Evolutionary conservation across 371 early-diverging fungal species (phyloP), one percentile per base, ranked within the genome.

Genomic region (Mucor velutinosus): DNA sequence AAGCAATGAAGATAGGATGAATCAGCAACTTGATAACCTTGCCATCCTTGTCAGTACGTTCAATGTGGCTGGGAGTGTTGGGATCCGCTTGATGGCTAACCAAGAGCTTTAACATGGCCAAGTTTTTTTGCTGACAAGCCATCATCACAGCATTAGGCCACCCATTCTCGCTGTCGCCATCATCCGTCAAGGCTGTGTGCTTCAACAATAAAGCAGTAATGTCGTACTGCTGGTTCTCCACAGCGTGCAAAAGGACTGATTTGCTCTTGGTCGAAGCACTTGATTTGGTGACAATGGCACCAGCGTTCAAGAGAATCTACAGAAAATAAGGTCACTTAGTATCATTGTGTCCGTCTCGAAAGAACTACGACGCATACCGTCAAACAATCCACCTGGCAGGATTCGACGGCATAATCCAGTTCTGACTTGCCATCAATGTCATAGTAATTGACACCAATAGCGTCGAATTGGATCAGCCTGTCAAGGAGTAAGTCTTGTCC

Each of bases 351-450:
- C 1, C 3, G 17, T 60, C 23, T 33, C 14, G 12, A 12, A 0
- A 41, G 41, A 17, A 17, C 37, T 41, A 17, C 3, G 2, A 5
- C 17, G 58, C 32, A 1, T 60, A 80, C 80, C 71, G 78, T 32
- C 10, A 78, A 72, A 14, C 65, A 65, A 19, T 69, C 58, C 2
- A 62, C 12, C 17, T 51, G 63, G 1, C 70, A 43, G 3, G 73
- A 71, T 21, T 66, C 57, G 8, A 83, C 77, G 8, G 87, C 89
- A 69, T 84, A 84, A 53, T 80, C 68, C 4, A 88, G 51, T 27
- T 80, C 82, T 7, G 81, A 70, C 11, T 67, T 49, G 0, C 83
- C 80, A 27, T 73, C 67, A 8, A 67, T 51, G 53, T 87, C 87
- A 30, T 70, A 4, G 0, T 66, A 59, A 23, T 80, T 66, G 11